phyloP scores from a whole-genome alignment of 225 moss, liverwort and hornwort species.

The Climacium dendroides region DNA sequence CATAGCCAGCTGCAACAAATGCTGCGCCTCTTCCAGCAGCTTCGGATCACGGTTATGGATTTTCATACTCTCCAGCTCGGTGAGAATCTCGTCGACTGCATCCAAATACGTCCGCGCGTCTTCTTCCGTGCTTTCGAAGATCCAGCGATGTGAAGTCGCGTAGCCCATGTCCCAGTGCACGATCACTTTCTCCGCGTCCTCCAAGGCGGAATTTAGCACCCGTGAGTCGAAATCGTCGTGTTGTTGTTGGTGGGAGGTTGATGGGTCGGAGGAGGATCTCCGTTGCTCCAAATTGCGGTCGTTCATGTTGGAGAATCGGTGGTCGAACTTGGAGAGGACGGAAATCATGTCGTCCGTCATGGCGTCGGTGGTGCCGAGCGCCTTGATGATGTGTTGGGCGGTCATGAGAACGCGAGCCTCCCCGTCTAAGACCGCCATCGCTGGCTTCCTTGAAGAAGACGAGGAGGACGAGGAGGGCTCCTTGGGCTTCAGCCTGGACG shows the following conservation, averaged over 20 bases:
- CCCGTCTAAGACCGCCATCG: conserved; percentile 82
- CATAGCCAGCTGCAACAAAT: conserved; percentile 69
- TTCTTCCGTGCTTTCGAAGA: conserved; percentile 68
- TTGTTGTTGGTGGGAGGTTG: not conserved
- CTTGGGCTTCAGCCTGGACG: conserved; percentile 4
- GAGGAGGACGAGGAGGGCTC: not conserved
- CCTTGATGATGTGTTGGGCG: conserved; percentile 86
- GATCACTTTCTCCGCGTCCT: conserved; percentile 55
- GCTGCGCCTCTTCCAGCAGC: conserved; percentile 48
- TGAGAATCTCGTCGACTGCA: conserved; percentile 83
- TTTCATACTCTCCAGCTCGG: conserved; percentile 48
- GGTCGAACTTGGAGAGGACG: conserved; percentile 93
- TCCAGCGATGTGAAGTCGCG: conserved; percentile 29
- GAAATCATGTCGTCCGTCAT: conserved; percentile 98
- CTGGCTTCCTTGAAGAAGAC: not conserved
- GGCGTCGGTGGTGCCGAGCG: conserved; percentile 74
- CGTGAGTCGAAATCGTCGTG: conserved; percentile 6
- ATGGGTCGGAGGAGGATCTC: conserved; percentile 27
- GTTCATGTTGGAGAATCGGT: conserved; percentile 90
- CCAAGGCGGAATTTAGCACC: conserved; percentile 33
- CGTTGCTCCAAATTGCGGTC: conserved; percentile 52
- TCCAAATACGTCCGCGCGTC: conserved; percentile 51
- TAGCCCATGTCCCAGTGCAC: conserved; percentile 68
- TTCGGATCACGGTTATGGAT: conserved; percentile 30
- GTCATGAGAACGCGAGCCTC: conserved; percentile 94